A percentile compares a stretch with the other conserved stretches of the same genome.
phyloP scores from a whole-genome alignment of 1,284 basidiomycete genomes.

The Boletus semigastroideus region DNA sequence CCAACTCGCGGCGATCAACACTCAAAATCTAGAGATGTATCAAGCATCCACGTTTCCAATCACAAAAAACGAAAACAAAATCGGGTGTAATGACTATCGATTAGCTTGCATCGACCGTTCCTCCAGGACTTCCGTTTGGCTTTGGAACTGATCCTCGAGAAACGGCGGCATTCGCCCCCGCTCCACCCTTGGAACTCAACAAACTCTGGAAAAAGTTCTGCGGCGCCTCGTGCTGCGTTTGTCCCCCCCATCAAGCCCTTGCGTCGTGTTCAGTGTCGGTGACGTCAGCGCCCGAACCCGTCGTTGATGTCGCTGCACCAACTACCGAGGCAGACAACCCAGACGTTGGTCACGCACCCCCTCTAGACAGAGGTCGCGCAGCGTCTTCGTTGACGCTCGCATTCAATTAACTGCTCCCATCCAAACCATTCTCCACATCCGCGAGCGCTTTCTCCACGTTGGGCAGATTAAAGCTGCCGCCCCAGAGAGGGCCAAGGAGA shows the following conservation, averaged over 20 bases:
- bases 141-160: slow-evolving; percentile 18
- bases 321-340: slow-evolving; percentile 17
- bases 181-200: slow-evolving; percentile 66
- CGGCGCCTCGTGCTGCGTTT: slow-evolving; percentile 76
- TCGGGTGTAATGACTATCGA: not conserved
- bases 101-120: slow-evolving; percentile 38
- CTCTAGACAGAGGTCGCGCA: slow-evolving; percentile 35
- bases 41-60: slow-evolving; percentile 5
- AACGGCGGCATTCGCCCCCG: slow-evolving; percentile 26
- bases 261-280: slow-evolving; percentile 42
- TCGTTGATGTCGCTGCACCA: slow-evolving; percentile 11
- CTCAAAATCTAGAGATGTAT: too few relatives aligned
- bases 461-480: slow-evolving; percentile 78
- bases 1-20: too few relatives aligned
- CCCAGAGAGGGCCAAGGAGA: slow-evolving; percentile 87
- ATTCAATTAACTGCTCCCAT: slow-evolving; percentile 26
- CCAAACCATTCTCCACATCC: slow-evolving; percentile 75
- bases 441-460: slow-evolving; percentile 82
- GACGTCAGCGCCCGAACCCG: slow-evolving; percentile 36
- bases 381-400: slow-evolving; percentile 35
- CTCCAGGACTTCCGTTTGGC: slow-evolving; percentile 33
- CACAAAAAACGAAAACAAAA: slow-evolving; percentile 2
- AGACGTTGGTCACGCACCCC: slow-evolving; percentile 30
- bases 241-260: slow-evolving; percentile 52
- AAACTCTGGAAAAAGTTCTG: slow-evolving; percentile 87